These are phyloP conservation scores for Thraustotheca clavata DNA, from an alignment of 352 stramenopile species.

Conservation along the genomic window DNA sequence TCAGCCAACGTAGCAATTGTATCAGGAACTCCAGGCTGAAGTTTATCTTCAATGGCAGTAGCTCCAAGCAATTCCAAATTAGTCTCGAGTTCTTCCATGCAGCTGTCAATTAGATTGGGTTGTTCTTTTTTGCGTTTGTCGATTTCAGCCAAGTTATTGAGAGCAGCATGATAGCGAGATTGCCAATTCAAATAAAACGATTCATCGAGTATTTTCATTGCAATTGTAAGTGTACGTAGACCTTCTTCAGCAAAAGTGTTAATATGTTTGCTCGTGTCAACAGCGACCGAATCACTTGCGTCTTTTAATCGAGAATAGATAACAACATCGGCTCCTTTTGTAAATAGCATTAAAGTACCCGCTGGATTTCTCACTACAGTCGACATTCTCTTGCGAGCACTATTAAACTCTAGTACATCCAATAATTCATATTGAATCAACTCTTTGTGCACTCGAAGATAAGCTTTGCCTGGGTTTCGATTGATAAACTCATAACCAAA, in stretches of 20 bases:
- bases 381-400: conserved; percentile 90
- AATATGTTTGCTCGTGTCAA: conserved; percentile 43
- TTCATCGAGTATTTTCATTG: conserved; percentile 44
- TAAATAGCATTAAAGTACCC: conserved; percentile 42
- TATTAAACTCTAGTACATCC: conserved; percentile 83
- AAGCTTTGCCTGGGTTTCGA: conserved; percentile 40
- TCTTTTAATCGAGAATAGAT: conserved; percentile 60
- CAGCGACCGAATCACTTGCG: conserved; percentile 24
- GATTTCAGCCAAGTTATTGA: conserved; percentile 51
- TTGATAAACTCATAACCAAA: conserved; percentile 76
- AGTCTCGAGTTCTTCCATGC: conserved; percentile 49
- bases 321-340: conserved; percentile 80
- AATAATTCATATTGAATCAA: conserved; percentile 54
- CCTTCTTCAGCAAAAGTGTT: conserved; percentile 81
- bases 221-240: conserved; percentile 74
- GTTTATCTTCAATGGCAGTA: conserved; percentile 91
- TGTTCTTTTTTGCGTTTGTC: conserved; percentile 61
- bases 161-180: conserved; percentile 42
- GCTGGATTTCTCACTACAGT: conserved; percentile 66
- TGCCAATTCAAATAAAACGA: conserved; percentile 59
- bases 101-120: conserved; percentile 46
- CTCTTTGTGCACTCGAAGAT: conserved; percentile 45
- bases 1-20: conserved; percentile 78
- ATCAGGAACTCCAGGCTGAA: conserved; percentile 83
- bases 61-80: conserved; percentile 82